Evolutionary conservation across 2,329 filamentous ascomycete species (phyloP).

Genomic region (Coniochaeta sp.): DNA sequence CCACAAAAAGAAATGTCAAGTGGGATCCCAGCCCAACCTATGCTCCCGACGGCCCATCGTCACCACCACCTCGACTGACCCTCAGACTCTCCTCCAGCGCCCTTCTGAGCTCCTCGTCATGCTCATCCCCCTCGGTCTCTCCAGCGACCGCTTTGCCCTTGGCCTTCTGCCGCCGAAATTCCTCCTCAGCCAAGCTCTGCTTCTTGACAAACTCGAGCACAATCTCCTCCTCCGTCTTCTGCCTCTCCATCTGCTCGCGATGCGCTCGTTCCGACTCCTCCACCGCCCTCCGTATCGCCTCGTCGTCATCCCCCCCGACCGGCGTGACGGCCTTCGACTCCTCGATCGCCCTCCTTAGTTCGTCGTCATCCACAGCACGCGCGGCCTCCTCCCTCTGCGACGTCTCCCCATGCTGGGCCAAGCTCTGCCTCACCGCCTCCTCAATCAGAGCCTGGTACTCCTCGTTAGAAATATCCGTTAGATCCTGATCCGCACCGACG

Average conservation of each 20-base stretch:
- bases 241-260: slow-evolving; percentile 31
- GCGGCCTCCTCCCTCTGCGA: slow-evolving; percentile 11
- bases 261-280: slow-evolving; percentile 38
- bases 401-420: slow-evolving; percentile 20
- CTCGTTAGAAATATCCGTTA: slow-evolving; percentile 44
- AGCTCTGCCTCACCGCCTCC: slow-evolving; percentile 45
- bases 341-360: slow-evolving; percentile 32
- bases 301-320: slow-evolving; percentile 27
- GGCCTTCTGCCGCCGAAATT: slow-evolving; percentile 31
- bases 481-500: slow-evolving; percentile 20
- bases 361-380: slow-evolving; percentile 24
- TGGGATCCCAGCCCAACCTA: not conserved
- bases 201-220: slow-evolving; percentile 71
- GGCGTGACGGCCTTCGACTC: slow-evolving; percentile 14
- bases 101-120: slow-evolving; percentile 46
- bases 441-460: slow-evolving; percentile 51
- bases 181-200: slow-evolving; percentile 65
- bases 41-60: slow-evolving; percentile 5
- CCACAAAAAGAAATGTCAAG: not conserved
- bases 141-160: slow-evolving; percentile 21
- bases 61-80: slow-evolving; percentile 16
- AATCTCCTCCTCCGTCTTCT: slow-evolving; percentile 59
- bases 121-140: slow-evolving; percentile 38
- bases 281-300: slow-evolving; percentile 38
- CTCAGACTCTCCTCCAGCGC: slow-evolving; percentile 50